Evolutionary conservation across 768 basidiomycete species (phyloP), one percentile per base, ranked within the genome.

Genomic region (Porphyrellus cyaneotinctus): DNA sequence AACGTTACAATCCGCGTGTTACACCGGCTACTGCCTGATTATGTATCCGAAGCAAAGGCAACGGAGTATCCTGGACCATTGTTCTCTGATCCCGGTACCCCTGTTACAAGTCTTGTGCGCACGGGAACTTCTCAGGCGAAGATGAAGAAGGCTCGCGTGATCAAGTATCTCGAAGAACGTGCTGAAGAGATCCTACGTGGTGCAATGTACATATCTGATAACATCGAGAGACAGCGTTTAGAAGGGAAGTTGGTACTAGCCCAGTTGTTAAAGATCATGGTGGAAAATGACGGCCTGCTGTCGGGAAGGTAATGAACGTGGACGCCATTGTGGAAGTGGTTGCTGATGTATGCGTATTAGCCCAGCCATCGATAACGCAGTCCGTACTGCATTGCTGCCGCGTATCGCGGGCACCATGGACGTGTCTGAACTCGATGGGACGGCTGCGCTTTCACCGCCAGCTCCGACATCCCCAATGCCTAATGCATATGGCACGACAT

Each of bases 251-350:
- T 91, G 26, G 73, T 84, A 2, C 71, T 98, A 18, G 75, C 92
- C 26, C 84, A 79, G 55, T 65, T 97, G 35, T 69, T 98, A 41
- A 85, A 78, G 64, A 73, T 88, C 9, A 79, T 98, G 80, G 78
- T 97, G 1, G 88, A 95, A 58, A 84, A 95, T 57, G 94, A 98
- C 57, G 95, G 97, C 1, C 82, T 82, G 48, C 70, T 97, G 18
- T 82, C 84, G 30, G 93, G 92, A 73, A 88, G 83, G 95, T 97
- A 69, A 64, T 15, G 17, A 10, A 20, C 23, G 32, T 42, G 20
- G 22, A 41, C 12, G n/a, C 35, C n/a, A 30, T 23, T 1, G 17
- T n/a, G 23, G 36, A 36, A 39, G 23, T 31, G 30, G 33, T 56
- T 49, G 18, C 68, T 70, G 32, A 69, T 28, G 43, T n/a, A 36